phyloP scores from a whole-genome alignment of 129 eudicot species.

The Deinandra increscens region DNA sequence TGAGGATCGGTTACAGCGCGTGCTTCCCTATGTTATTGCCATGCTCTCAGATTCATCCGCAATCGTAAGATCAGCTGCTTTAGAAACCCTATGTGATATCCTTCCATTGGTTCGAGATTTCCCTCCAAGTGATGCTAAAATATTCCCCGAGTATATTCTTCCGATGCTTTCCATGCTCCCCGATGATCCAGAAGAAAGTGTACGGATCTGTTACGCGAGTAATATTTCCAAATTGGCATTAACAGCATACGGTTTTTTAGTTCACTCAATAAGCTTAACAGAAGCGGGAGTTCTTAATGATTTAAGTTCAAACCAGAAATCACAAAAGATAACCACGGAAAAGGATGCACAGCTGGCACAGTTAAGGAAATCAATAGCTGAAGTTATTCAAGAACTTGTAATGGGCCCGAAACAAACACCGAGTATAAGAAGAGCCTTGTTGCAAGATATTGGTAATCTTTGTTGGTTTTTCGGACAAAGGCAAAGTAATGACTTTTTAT shows the following conservation, averaged over 20 bases:
- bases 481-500: constrained; percentile 81
- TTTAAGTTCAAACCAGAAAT: constrained; percentile 48
- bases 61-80: constrained; percentile 93
- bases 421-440: constrained; percentile 86
- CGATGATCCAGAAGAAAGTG: constrained; percentile 97
- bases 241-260: constrained; percentile 85
- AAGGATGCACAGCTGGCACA: constrained; percentile 76
- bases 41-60: constrained; percentile 95
- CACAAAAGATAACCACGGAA: constrained; percentile 30
- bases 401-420: constrained; percentile 99
- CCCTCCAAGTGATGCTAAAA: constrained; percentile 98
- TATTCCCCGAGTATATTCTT: constrained; percentile 91
- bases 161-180: constrained; percentile 99
- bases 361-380: constrained; percentile 84
- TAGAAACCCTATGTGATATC: constrained; percentile 90
- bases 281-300: constrained; percentile 95
- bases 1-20: constrained; percentile 89
- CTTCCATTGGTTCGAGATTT: constrained; percentile 90
- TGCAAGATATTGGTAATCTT: constrained; percentile 82
- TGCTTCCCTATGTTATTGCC: constrained; percentile 88
- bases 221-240: constrained; percentile 87
- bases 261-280: constrained; percentile 89
- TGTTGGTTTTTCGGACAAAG: constrained; percentile 97
- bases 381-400: constrained; percentile 95
- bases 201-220: constrained; percentile 83